Evolutionary conservation across 176 grass and related monocot species (phyloP).

Genomic region (Melocanna baccifera): DNA sequence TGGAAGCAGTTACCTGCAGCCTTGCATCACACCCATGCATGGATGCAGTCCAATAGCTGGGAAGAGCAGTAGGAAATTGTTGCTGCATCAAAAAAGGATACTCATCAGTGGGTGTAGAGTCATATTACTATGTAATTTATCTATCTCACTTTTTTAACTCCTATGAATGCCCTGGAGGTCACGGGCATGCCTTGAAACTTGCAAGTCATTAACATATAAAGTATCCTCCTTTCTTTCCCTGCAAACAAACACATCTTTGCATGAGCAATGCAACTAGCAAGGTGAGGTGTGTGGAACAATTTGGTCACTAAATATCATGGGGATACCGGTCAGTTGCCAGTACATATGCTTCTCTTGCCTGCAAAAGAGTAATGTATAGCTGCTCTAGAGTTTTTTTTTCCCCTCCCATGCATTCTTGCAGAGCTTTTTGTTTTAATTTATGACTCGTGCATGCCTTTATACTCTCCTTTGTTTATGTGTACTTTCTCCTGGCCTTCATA

Average conservation of each 20-base stretch:
- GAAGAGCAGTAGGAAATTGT: slow-evolving; percentile 32
- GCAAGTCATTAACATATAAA: not conserved
- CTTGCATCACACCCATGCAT: slow-evolving; percentile 10
- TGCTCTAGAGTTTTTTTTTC: not conserved
- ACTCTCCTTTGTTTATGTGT: not conserved
- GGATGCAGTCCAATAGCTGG: slow-evolving; percentile 13
- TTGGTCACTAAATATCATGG: slow-evolving; percentile 12
- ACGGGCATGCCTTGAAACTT: slow-evolving; percentile 46
- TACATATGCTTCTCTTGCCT: not conserved
- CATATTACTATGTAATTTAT: not conserved
- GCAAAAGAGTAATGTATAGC: not conserved
- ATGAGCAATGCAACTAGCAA: not conserved
- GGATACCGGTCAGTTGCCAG: slow-evolving; percentile 6
- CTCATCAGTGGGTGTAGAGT: not conserved
- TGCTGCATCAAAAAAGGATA: slow-evolving; percentile 4
- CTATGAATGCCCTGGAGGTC: slow-evolving; percentile 23
- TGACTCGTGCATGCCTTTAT: not conserved
- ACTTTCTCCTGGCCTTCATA: not conserved
- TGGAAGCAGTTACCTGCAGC: slow-evolving; percentile 21
- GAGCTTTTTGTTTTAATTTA: not conserved
- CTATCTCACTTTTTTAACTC: slow-evolving; percentile 4
- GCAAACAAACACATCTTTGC: slow-evolving; percentile 28
- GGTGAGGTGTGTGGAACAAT: not conserved
- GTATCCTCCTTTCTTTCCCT: slow-evolving; percentile 24
- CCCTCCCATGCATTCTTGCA: not conserved